Percentiles rank a stretch among this genome's conserved stretches.
Evolutionary conservation across 2,329 filamentous ascomycete species (phyloP).

Genomic region (Fusarium subtropicale): DNA sequence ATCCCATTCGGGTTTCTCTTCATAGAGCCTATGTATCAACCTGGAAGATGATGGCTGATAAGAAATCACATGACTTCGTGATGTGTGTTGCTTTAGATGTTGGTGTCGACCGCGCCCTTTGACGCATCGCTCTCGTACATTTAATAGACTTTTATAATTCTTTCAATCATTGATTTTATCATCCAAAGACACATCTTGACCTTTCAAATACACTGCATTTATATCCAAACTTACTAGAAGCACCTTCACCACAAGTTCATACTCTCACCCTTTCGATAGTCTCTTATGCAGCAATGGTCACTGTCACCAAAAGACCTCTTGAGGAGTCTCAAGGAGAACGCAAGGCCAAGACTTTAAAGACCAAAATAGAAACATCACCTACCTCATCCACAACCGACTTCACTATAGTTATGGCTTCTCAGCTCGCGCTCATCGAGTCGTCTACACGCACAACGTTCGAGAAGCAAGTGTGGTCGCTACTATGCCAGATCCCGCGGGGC

Average conservation of each 20-base stretch:
- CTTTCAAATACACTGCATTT: not conserved
- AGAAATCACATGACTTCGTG: constrained; percentile 46
- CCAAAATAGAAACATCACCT: constrained; percentile 10
- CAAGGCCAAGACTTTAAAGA: constrained; percentile 30
- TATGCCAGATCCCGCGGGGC: constrained; percentile 82
- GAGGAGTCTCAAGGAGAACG: constrained; percentile 31
- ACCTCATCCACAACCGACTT: constrained; percentile 2
- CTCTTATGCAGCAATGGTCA: constrained; percentile 24
- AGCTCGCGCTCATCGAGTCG: constrained; percentile 59
- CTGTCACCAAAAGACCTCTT: constrained; percentile 31
- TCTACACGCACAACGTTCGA: constrained; percentile 65
- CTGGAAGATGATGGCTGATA: too few species aligned
- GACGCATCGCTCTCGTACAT: constrained; percentile 19
- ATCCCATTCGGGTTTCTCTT: not conserved
- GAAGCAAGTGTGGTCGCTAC: constrained; percentile 74
- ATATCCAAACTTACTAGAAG: not conserved
- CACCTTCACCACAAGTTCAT: not conserved
- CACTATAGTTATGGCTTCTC: constrained; percentile 49
- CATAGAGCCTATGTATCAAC: not conserved
- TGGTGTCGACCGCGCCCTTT: constrained; percentile 40
- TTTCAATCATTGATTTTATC: not conserved
- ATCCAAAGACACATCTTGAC: not conserved
- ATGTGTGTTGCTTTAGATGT: constrained; percentile 49
- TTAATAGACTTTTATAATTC: constrained; percentile 8
- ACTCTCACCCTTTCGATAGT: too few species aligned